phyloP scores from a whole-genome alignment of 2,329 filamentous ascomycete genomes.

The Fusarium brevicatenulatum region DNA sequence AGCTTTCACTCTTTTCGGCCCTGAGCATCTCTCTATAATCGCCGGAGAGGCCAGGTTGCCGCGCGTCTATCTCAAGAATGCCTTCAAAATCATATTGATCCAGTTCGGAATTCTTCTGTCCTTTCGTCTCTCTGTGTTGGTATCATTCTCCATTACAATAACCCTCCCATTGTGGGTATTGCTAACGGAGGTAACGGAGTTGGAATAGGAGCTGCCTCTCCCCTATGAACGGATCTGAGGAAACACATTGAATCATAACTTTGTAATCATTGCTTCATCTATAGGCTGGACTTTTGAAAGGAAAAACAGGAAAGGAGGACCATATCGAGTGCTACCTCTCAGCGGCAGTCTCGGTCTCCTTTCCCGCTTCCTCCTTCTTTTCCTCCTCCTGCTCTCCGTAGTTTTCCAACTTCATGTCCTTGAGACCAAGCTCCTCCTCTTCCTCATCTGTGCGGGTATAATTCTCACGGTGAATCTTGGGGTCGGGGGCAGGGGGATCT shows the following conservation, averaged over 20 bases:
- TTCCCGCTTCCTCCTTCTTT: slow-evolving; percentile 30
- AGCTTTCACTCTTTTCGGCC: not conserved
- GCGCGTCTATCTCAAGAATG: slow-evolving; percentile 2
- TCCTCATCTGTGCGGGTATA: slow-evolving; percentile 92
- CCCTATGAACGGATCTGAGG: not conserved
- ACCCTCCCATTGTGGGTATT: not conserved
- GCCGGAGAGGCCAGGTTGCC: not conserved
- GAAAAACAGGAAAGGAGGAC: not conserved
- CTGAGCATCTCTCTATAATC: slow-evolving; percentile 9
- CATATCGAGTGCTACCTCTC: slow-evolving; percentile 22
- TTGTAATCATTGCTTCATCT: slow-evolving; percentile 32
- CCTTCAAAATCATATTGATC: not conserved
- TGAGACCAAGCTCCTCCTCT: slow-evolving; percentile 90
- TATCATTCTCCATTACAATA: not conserved
- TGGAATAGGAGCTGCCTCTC: not conserved
- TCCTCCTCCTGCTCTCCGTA: slow-evolving; percentile 67
- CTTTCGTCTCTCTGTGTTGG: not conserved
- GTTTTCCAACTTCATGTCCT: slow-evolving; percentile 91
- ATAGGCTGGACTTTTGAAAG: slow-evolving; percentile 24
- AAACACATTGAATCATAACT: not conserved
- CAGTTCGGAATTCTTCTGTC: slow-evolving; percentile 9
- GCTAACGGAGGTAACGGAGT: not conserved
- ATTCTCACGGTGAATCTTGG: slow-evolving; percentile 81
- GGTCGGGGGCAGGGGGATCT: slow-evolving; percentile 75
- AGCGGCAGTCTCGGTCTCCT: slow-evolving; percentile 23